Conservation (phyloP, 345 rosid species). For the Rhodomyrtus tomentosa region DNA sequence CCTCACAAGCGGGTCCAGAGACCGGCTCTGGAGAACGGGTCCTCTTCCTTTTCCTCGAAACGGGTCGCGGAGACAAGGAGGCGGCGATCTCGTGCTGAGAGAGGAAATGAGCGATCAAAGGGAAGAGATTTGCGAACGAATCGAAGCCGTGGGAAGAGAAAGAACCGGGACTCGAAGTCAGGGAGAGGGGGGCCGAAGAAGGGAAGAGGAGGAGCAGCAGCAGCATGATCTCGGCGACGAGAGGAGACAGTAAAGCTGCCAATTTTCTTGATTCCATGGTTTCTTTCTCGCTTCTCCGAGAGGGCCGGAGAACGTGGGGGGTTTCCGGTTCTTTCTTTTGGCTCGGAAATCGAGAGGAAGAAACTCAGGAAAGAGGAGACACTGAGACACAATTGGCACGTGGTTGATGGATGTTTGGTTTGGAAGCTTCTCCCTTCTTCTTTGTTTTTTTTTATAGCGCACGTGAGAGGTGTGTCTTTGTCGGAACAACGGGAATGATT, state of each 20-base stretch:
- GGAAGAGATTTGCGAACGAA: slow-evolving; percentile 14
- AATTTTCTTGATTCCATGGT: slow-evolving; percentile 41
- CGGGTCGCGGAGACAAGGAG: slow-evolving; percentile 18
- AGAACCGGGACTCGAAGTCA: neutral
- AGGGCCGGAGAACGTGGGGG: slow-evolving; percentile 14
- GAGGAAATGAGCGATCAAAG: slow-evolving; percentile 24
- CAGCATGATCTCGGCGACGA: slow-evolving; percentile 32
- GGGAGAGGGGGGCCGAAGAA: slow-evolving; percentile 1
- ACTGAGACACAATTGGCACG: neutral
- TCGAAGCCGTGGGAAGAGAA: neutral
- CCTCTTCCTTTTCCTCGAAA: slow-evolving; percentile 43
- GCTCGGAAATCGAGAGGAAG: neutral
- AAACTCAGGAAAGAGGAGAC: neutral
- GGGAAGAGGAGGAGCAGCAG: slow-evolving; percentile 25
- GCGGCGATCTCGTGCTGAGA: slow-evolving; percentile 32
- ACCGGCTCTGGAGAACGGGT: slow-evolving; percentile 20
- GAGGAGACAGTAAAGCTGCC: slow-evolving; percentile 36
- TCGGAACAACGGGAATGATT: neutral
- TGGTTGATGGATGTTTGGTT: neutral
- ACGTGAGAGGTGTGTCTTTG: neutral
- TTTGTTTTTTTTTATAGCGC: neutral
- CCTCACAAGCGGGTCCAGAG: slow-evolving; percentile 15
- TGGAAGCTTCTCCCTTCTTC: neutral
- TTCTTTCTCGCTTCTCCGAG: slow-evolving; percentile 1
- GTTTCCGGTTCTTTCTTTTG: slow-evolving; percentile 1